Evolutionary conservation across 192 early-diverging fungal genomes (phyloP), one percentile per base, ranked within the genome.

Genomic region (Podila horticola): DNA sequence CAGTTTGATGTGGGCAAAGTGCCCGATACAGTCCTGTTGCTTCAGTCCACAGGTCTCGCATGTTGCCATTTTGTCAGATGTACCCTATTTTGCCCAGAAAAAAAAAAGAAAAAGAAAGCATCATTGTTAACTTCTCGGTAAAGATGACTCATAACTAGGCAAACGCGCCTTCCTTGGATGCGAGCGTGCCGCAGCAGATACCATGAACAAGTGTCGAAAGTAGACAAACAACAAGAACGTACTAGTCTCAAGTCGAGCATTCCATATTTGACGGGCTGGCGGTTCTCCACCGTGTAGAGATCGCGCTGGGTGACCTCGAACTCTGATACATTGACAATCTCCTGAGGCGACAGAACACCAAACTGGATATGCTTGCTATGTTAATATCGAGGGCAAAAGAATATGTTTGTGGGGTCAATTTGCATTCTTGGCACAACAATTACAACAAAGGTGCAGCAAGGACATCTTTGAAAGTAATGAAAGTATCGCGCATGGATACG

Each of bases 1-100:
- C 11, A 99, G 88, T 59, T 95, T 92, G 34, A 99, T 88, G 71
- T 95, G 94, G 20, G 97, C 98, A 88, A 92, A 99, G 87, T 99
- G 98, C 36, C 98, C 98, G 26, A 96, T 91, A 84, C 98, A 99
- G 59, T 97, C 94, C 74, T 93, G 86, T 74, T 95, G 87, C 66
- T 87, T 87, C 76, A 93, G 88, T 24, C 92, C 92, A 75, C 98
- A 99, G 15, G 98, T 99, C 61, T 95, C 91, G 86, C 98, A 99
- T 5, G 81, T 85, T 28, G 86, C 86, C n/a, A 82, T 79, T 76
- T 98, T 97, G 77, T 94, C 92, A 4, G 96, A 93, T 9, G 93
- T 90, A 59, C 97, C 94, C 91, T 93, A 77, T 55, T 36, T 15
- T 17, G 29, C 31, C 22, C 19, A 34, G 20, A 17, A 17, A 15